phyloP scores from a whole-genome alignment of 352 stramenopile genomes.

The Discostella stelligera region DNA sequence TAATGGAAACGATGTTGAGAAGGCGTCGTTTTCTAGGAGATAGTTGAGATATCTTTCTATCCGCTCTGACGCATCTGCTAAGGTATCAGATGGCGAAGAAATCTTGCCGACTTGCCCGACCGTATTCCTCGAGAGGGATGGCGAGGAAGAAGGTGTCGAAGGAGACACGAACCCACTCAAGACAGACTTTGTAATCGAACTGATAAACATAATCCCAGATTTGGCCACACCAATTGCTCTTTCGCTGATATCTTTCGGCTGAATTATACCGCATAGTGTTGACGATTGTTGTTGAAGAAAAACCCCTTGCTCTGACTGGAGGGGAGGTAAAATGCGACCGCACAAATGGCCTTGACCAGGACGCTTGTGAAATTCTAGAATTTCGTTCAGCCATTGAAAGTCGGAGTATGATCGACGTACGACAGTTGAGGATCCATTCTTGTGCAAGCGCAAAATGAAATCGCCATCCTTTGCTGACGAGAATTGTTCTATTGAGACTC shows the following conservation, averaged over 20 bases:
- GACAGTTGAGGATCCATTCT: constrained; percentile 29
- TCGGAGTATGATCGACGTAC: constrained; percentile 70
- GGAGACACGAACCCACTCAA: constrained; percentile 51
- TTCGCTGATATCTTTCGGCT: constrained; percentile 27
- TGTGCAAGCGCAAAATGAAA: constrained; percentile 37
- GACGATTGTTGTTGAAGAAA: constrained; percentile 33
- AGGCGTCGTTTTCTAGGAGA: constrained; percentile 70
- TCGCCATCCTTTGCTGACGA: constrained; percentile 42
- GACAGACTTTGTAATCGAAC: constrained; percentile 62
- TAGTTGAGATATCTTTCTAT: constrained; percentile 81
- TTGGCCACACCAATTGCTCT: constrained; percentile 44
- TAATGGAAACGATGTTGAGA: constrained; percentile 80
- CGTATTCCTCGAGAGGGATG: constrained; percentile 22
- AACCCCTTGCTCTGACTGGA: constrained; percentile 57
- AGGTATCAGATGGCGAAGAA: constrained; percentile 20
- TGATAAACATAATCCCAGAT: constrained; percentile 66
- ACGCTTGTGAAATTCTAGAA: constrained; percentile 67
- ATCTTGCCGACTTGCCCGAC: constrained; percentile 6
- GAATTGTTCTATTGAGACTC: constrained; percentile 67
- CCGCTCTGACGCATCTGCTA: constrained; percentile 18
- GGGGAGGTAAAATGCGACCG: constrained; percentile 75
- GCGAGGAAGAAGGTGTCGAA: constrained; percentile 10
- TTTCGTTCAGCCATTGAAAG: constrained; percentile 78
- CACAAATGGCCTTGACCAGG: constrained; percentile 71
- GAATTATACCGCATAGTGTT: constrained; percentile 32